Evolutionary conservation across 2,329 filamentous ascomycete species (phyloP).

Genomic region (Colletotrichum cordylinicola): DNA sequence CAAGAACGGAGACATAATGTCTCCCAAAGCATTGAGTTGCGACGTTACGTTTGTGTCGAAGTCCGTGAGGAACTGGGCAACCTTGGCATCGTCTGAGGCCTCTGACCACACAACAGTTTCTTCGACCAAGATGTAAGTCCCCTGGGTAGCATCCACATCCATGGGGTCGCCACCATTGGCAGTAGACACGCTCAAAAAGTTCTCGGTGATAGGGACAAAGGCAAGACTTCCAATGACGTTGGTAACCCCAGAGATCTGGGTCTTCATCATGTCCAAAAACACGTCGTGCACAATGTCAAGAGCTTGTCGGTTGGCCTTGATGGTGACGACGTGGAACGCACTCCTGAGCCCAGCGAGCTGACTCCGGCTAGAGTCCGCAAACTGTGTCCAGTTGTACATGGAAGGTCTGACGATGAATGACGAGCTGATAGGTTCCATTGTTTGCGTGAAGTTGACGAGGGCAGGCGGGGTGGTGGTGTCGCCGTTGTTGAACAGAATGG

Average conservation of each 20-base stretch:
- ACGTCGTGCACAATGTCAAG: neutral
- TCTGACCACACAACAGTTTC: neutral
- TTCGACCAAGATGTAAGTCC: neutral
- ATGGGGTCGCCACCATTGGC: neutral
- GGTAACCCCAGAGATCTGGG: neutral
- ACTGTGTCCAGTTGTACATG: neutral
- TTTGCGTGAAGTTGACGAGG: neutral
- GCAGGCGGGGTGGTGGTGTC: neutral
- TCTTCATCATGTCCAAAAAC: neutral
- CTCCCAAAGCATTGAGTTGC: neutral
- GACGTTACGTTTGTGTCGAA: neutral
- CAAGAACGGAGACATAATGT: neutral
- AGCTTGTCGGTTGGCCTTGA: neutral
- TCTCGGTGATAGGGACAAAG: neutral
- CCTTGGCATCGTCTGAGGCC: neutral
- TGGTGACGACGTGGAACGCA: neutral
- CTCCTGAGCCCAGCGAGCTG: neutral
- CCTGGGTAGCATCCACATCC: neutral
- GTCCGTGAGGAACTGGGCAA: fast-evolving
- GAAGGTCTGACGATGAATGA: neutral
- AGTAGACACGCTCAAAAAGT: neutral
- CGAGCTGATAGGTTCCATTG: neutral
- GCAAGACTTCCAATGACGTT: neutral
- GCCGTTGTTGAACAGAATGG: neutral
- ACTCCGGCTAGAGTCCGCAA: neutral